A percentile compares a stretch with the other conserved stretches of the same genome.
Conservation (phyloP, 345 rosid species). For the Salix exigua region DNA sequence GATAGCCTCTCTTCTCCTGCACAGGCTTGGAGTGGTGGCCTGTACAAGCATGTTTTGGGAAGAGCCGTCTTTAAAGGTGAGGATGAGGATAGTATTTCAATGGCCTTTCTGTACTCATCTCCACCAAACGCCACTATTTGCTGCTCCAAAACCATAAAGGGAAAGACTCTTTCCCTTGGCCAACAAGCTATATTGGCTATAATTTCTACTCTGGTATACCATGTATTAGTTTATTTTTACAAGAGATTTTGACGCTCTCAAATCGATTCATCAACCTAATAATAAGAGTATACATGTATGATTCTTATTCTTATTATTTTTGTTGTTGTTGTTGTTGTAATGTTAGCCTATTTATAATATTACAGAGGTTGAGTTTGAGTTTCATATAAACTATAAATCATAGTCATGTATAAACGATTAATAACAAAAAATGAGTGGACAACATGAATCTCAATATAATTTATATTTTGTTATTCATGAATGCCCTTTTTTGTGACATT, state of each 20-base stretch:
- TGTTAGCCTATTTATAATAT: too few species aligned
- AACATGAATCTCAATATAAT: too few species aligned
- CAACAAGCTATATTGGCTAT: conserved; percentile 56
- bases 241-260: conserved; percentile 25
- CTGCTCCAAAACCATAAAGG: background rate
- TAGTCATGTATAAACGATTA: too few species aligned
- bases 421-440: too few species aligned
- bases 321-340: too few species aligned
- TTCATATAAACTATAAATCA: too few species aligned
- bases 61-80: conserved; percentile 45
- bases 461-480: too few species aligned
- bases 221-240: conserved; percentile 34
- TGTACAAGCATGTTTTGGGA: conserved; percentile 62
- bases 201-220: conserved; percentile 47
- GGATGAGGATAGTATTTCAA: conserved; percentile 44
- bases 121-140: conserved; percentile 22
- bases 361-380: too few species aligned
- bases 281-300: too few species aligned
- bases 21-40: conserved; percentile 48
- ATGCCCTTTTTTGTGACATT: too few species aligned
- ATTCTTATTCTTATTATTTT: too few species aligned
- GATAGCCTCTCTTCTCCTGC: background rate
- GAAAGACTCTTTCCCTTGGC: conserved; percentile 48
- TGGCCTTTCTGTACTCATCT: conserved; percentile 43
- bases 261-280: background rate